Conservation (phyloP, 2,329 filamentous ascomycete species). For the Trichoderma oligosporum region DNA sequence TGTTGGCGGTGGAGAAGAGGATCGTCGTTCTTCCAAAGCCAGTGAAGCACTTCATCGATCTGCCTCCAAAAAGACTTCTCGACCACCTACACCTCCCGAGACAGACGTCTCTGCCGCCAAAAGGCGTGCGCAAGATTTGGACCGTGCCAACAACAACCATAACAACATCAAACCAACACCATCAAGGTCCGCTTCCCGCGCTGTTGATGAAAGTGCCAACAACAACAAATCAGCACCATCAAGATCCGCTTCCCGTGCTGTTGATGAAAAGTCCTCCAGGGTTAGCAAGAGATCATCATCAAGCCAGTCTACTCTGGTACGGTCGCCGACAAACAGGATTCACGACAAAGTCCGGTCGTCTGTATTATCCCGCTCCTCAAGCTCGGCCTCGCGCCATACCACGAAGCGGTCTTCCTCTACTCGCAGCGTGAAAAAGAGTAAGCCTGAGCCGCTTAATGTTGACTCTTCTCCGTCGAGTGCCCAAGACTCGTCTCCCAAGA, state of each 20-base stretch:
- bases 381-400: conserved; percentile 32
- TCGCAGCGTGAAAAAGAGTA: conserved; percentile 29
- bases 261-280: conserved; percentile 47
- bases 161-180: conserved; percentile 37
- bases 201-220: conserved; percentile 48
- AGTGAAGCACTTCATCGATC: conserved; percentile 39
- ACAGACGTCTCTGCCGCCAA: conserved; percentile 54
- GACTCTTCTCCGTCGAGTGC: conserved; percentile 45
- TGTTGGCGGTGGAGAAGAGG: conserved; percentile 51
- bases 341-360: conserved; percentile 37
- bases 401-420: conserved; percentile 39
- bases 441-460: conserved; percentile 41
- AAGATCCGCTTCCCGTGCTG: conserved; percentile 43
- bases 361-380: conserved; percentile 33
- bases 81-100: conserved; percentile 62
- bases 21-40: conserved; percentile 45
- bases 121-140: conserved; percentile 31
- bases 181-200: conserved; percentile 44
- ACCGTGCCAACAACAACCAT: no score
- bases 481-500: conserved; percentile 57
- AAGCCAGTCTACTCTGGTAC: conserved; percentile 55
- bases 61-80: conserved; percentile 39
- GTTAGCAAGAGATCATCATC: conserved; percentile 54
- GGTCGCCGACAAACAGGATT: conserved; percentile 34
- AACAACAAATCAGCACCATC: conserved; percentile 39